Base-by-base conservation (phyloP, 1,284 basidiomycete genomes). In the Malassezia yamatoensis region DNA sequence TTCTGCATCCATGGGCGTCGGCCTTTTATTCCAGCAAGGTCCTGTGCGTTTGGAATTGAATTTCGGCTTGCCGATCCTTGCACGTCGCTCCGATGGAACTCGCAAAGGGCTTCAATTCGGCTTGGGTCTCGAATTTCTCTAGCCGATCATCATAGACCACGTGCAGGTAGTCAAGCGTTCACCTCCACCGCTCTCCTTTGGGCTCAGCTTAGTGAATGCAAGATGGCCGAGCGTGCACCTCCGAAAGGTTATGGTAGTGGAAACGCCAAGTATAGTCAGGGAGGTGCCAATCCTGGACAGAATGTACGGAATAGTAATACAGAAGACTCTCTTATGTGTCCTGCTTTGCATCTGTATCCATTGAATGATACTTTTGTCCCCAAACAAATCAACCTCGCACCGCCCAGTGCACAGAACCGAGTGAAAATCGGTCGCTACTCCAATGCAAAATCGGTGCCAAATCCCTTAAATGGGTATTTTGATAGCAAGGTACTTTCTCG, bases 371-470 rank as follows among this genome's bases (percentile, higher is more conserved):
- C 90, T 1, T 96, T 96, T 76, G 81, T 87, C 40, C 89, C 90
- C 60, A 96, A 98, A 78, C 89, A 96, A 77, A 93, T 98, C 67
- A 83, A 87, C 42, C 83, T 98, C 41, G 79, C 82, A 2, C 77
- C 79, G 32, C 81, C 80, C 48, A 81, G 67, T 12, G 53, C 65
- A 39, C 62, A 61, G 51, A 71, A 72, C 45, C 62, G 73, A 83
- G 87, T 82, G 68, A 96, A 96, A 81, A 93, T 98, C 72, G 93
- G 94, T n/a, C 80, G 91, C 54, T 93, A 99, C 78, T 98, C 91
- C 21, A 96, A 93, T 76, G 85, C 85, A 60, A 96, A 96, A 80
- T 96, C 90, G 0, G 83, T 88, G 29, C 94, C 94, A 7, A 88
- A 86, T 15, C 90, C 94, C 69, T 81, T 86, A 68, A 98, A 98